Conservation (phyloP, 2,329 filamentous ascomycete genomes). For the Aspergillus jensenii region DNA sequence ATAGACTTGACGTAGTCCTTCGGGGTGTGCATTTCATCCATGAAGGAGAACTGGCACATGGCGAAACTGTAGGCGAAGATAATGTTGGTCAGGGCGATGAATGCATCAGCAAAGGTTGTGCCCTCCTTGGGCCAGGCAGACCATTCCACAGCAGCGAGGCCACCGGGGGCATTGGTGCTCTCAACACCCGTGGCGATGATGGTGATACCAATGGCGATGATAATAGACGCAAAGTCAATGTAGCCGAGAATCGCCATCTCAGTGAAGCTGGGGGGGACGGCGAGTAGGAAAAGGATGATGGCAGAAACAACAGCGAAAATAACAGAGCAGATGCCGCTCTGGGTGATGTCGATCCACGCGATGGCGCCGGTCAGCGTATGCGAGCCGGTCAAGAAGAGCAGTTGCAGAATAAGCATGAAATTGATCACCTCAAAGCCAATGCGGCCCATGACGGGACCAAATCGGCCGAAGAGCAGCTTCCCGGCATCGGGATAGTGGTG, state of each 20-base stretch:
- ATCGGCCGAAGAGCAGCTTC: slow-evolving; percentile 41
- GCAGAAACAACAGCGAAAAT: slow-evolving; percentile 46
- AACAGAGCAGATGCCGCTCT: slow-evolving; percentile 41
- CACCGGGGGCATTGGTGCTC: slow-evolving; percentile 23
- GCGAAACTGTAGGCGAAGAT: slow-evolving; percentile 47
- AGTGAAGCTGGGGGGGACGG: slow-evolving; percentile 37
- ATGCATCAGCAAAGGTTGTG: slow-evolving; percentile 33
- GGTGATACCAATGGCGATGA: slow-evolving; percentile 36
- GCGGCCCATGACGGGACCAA: slow-evolving; percentile 25
- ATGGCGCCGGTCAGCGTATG: slow-evolving; percentile 49
- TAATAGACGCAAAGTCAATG: slow-evolving; percentile 37
- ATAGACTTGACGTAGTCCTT: slow-evolving; percentile 26
- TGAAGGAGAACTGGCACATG: slow-evolving; percentile 28
- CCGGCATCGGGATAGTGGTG: slow-evolving; percentile 48
- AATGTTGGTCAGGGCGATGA: slow-evolving; percentile 38
- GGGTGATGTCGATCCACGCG: slow-evolving; percentile 44
- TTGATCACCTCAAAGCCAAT: slow-evolving; percentile 45
- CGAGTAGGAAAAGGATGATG: slow-evolving; percentile 32
- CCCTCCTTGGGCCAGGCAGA: slow-evolving; percentile 30
- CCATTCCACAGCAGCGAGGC: slow-evolving; percentile 28
- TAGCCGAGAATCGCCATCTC: slow-evolving; percentile 41
- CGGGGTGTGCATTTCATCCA: slow-evolving; percentile 28
- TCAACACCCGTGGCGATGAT: slow-evolving; percentile 36
- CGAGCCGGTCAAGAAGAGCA: slow-evolving; percentile 45
- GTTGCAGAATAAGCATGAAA: slow-evolving; percentile 44